Conservation (phyloP, 1,284 basidiomycete genomes). For the Leccinum cinnamomeum region DNA sequence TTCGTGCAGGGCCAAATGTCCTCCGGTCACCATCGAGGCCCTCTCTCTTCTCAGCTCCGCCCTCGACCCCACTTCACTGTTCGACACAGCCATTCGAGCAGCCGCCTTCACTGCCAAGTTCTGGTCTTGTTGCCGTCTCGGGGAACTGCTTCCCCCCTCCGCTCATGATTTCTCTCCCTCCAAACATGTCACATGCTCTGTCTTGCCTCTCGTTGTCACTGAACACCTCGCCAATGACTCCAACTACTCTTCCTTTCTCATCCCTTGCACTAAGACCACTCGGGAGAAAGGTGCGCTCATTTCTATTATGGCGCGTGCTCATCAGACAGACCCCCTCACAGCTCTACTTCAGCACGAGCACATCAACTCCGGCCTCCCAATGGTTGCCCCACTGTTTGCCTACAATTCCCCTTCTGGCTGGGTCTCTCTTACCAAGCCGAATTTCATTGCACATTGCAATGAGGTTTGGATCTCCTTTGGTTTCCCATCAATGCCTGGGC, state of each 20-base stretch:
- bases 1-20: constrained; percentile 20
- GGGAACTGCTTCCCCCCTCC: too few species aligned
- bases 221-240: neutral
- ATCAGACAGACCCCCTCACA: constrained; percentile 6
- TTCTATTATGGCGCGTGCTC: constrained; percentile 7
- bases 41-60: constrained; percentile 23
- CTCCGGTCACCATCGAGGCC: constrained; percentile 36
- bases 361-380: constrained; percentile 10
- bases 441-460: constrained; percentile 8
- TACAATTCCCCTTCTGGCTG: neutral
- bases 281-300: constrained; percentile 10
- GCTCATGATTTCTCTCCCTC: too few species aligned
- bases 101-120: too few species aligned
- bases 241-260: constrained; percentile 8
- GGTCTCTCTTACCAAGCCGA: neutral
- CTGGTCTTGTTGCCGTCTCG: too few species aligned
- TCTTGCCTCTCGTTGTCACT: too few species aligned
- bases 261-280: constrained; percentile 20
- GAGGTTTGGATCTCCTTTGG: constrained; percentile 4
- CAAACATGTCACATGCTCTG: too few species aligned
- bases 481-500: neutral
- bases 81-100: too few species aligned
- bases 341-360: constrained; percentile 8
- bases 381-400: neutral
- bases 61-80: constrained; percentile 19